Conservation (phyloP, 768 basidiomycete species). For the Rhodotorula graminis region DNA sequence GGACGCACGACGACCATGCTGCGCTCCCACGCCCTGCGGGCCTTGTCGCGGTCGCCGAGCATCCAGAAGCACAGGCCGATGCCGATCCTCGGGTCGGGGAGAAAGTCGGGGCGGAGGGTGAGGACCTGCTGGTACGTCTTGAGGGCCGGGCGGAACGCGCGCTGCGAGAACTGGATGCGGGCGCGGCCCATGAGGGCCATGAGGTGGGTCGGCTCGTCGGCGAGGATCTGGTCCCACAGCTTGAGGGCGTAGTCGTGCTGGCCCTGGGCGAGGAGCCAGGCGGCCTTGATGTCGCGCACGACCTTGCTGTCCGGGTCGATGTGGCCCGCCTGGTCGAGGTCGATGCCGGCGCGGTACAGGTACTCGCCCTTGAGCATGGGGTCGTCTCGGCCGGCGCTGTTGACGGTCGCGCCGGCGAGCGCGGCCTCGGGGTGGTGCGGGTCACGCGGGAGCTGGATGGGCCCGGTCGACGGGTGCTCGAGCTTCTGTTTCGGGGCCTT, state of each 20-base stretch:
- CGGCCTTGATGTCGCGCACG: conserved; percentile 52
- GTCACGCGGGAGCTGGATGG: conserved; percentile 12
- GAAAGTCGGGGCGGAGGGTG: conserved; percentile 66
- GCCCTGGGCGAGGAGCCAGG: conserved; percentile 72
- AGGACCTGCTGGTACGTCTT: conserved; percentile 81
- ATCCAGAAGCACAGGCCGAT: conserved; percentile 93
- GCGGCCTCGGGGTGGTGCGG: conserved; percentile 22
- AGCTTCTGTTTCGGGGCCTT: conserved; percentile 77
- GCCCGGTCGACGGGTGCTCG: conserved; percentile 46
- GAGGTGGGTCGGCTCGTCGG: conserved; percentile 74
- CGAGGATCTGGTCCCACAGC: conserved; percentile 73
- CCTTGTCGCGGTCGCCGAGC: conserved; percentile 73
- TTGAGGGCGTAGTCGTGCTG: conserved; percentile 75
- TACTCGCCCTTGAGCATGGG: conserved; percentile 45
- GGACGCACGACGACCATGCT: conserved; percentile 72
- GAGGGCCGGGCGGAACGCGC: conserved; percentile 72
- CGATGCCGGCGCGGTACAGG: conserved; percentile 61
- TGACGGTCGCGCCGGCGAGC: background rate
- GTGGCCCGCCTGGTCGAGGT: conserved; percentile 50
- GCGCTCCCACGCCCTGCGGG: conserved; percentile 83
- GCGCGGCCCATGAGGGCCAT: conserved; percentile 72
- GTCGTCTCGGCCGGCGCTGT: too few species aligned
- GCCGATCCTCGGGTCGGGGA: conserved; percentile 90
- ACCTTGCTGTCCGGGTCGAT: conserved; percentile 35
- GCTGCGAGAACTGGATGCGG: conserved; percentile 73